Evolutionary conservation across 129 eudicot species (phyloP).

Genomic region (Centrapalus pauciflorus): DNA sequence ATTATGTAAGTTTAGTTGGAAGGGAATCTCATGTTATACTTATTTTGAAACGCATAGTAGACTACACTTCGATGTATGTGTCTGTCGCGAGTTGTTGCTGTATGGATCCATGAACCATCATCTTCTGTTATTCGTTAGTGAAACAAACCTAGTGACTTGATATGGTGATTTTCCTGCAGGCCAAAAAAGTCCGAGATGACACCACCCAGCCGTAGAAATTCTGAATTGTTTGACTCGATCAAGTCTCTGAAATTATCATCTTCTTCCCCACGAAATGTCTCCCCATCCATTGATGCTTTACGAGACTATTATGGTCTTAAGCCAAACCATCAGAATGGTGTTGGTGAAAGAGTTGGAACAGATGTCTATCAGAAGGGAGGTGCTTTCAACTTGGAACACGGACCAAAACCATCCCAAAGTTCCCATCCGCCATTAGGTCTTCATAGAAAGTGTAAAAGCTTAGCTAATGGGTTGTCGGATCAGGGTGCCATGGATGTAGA

Average conservation of each 20-base stretch:
- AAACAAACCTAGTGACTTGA: constrained; percentile 5
- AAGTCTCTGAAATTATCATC: constrained; percentile 65
- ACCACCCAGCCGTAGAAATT: constrained; percentile 40
- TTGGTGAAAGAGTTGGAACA: constrained; percentile 42
- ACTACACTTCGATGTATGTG: background rate
- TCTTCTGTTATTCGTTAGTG: background rate
- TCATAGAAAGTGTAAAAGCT: constrained; percentile 63
- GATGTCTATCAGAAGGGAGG: constrained; percentile 1
- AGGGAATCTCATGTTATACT: background rate
- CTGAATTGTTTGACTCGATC: constrained; percentile 69
- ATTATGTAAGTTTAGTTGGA: background rate
- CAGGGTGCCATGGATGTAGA: constrained; percentile 9
- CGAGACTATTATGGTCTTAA: constrained; percentile 74
- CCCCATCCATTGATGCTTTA: constrained; percentile 70
- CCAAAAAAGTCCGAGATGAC: constrained; percentile 51
- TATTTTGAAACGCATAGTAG: background rate
- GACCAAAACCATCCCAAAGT: constrained; percentile 13
- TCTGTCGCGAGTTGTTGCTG: background rate
- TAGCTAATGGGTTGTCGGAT: constrained; percentile 42
- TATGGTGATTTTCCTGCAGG: constrained; percentile 27
- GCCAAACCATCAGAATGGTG: constrained; percentile 27
- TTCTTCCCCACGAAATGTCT: constrained; percentile 47
- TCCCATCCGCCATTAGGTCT: constrained; percentile 43
- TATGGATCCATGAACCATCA: background rate
- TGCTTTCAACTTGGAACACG: constrained; percentile 12